phyloP scores from a whole-genome alignment of 371 early-diverging fungal genomes.

The Mucor sp. region DNA sequence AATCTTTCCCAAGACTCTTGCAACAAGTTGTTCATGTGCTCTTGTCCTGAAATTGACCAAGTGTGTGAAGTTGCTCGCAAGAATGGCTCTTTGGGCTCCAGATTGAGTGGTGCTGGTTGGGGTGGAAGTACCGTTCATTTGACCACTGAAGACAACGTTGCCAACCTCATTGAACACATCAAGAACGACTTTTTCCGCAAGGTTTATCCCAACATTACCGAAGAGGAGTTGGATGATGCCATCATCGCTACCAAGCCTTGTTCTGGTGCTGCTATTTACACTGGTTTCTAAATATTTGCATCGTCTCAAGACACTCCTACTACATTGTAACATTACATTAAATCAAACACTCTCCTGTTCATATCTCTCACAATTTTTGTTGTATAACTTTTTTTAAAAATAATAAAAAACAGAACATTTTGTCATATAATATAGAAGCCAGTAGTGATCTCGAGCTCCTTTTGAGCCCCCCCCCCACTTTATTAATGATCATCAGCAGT shows the following conservation, averaged over 20 bases:
- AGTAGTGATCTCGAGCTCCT: too few species aligned
- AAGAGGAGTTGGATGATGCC: slow-evolving; percentile 52
- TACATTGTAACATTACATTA: slow-evolving; percentile 3
- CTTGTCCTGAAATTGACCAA: slow-evolving; percentile 85
- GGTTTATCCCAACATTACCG: slow-evolving; percentile 58
- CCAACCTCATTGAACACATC: slow-evolving; percentile 63
- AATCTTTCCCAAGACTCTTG: slow-evolving; percentile 88
- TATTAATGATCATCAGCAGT: too few species aligned
- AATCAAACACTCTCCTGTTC: neutral
- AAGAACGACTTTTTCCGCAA: slow-evolving; percentile 72
- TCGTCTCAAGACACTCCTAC: neutral
- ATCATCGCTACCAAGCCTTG: slow-evolving; percentile 68
- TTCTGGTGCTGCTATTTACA: slow-evolving; percentile 57
- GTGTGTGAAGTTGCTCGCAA: slow-evolving; percentile 71
- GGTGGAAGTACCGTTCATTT: slow-evolving; percentile 93
- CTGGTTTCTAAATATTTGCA: slow-evolving; percentile 29
- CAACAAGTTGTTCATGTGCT: slow-evolving; percentile 82
- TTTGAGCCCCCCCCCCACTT: too few species aligned
- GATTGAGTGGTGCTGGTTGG: slow-evolving; percentile 97
- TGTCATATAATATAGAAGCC: neutral
- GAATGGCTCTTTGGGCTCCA: slow-evolving; percentile 80
- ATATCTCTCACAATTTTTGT: neutral
- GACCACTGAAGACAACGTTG: slow-evolving; percentile 67
- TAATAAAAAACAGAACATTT: neutral
- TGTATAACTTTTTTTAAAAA: neutral